A percentile compares a stretch with the other conserved stretches of the same genome.
Evolutionary conservation across 352 stramenopile species (phyloP).

Genomic region (Phytophthora palmivora): DNA sequence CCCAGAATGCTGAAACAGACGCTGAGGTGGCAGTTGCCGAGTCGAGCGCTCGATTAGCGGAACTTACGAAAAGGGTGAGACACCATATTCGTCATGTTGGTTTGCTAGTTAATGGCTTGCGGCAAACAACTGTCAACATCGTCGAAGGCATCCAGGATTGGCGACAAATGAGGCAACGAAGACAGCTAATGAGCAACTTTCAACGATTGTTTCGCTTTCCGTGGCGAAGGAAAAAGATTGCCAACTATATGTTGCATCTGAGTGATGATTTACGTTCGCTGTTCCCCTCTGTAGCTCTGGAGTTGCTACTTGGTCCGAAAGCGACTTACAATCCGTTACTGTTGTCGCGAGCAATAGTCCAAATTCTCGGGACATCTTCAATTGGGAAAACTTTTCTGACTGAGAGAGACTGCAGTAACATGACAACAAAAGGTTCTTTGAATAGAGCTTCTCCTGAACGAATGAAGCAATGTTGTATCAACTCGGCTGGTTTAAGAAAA

Average conservation of each 20-base stretch:
- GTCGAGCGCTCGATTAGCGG: slow-evolving; percentile 16
- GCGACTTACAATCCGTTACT: slow-evolving; percentile 54
- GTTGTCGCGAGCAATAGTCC: slow-evolving; percentile 35
- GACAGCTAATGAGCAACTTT: slow-evolving; percentile 44
- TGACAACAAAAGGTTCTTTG: background rate
- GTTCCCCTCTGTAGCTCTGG: slow-evolving; percentile 46
- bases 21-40: slow-evolving; percentile 14
- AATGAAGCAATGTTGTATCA: slow-evolving; percentile 4
- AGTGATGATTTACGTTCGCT: slow-evolving; percentile 47
- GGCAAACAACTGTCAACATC: slow-evolving; percentile 41
- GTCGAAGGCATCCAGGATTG: slow-evolving; percentile 58
- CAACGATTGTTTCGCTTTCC: slow-evolving; percentile 53
- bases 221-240: slow-evolving; percentile 43
- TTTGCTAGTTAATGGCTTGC: slow-evolving; percentile 35
- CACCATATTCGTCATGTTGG: slow-evolving; percentile 42
- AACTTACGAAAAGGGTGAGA: slow-evolving; percentile 33
- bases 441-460: background rate
- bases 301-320: slow-evolving; percentile 42
- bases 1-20: slow-evolving; percentile 11
- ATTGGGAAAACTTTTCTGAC: slow-evolving; percentile 64
- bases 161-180: slow-evolving; percentile 39
- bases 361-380: slow-evolving; percentile 22
- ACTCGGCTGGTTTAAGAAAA: slow-evolving; percentile 1
- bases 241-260: slow-evolving; percentile 64
- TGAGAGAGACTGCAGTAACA: slow-evolving; percentile 22